Evolutionary conservation across 768 basidiomycete species (phyloP), one percentile per base, ranked within the genome.

Genomic region (Hortiboletus flavorubellus): DNA sequence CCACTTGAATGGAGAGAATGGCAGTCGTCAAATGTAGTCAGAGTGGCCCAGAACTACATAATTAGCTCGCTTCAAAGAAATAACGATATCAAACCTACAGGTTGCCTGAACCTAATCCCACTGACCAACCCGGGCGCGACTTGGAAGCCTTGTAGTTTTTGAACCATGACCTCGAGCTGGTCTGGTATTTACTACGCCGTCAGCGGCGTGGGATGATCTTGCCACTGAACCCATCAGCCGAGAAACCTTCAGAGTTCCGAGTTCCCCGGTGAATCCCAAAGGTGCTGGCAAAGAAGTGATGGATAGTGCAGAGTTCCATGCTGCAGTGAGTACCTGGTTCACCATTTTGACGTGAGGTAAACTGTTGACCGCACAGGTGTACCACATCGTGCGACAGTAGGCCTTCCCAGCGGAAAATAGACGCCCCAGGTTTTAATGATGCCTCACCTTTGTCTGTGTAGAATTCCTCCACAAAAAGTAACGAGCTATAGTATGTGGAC

Each of bases 401-500:
- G 68, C 41, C 44, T 55, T 46, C 38, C 39, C 40, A 15, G 30
- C 21, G 21, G 26, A 51, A n/a, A 18, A 34, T 29, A 4, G 16
- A 12, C 35, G 9, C 21, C 29, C 21, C 21, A 21, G 21, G 21
- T 21, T 21, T 21, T 21, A 21, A 21, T 21, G 21, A 21, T 1
- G 21, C 8, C 56, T 58, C 21, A 58, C 49, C 39, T 31, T 31
- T 15, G 9, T 55, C 41, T 31, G n/a, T 16, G 34, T 38, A 69
- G 68, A 45, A 89, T 93, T 49, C 91, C 91, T 11, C 67, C 68
- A 15, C 77, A 77, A 55, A 79, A 77, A 61, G 89, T 91, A 9
- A 91, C 91, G 0, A 87, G 81, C 48, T 93, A 93, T 64, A 88
- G 90, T 88, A 57, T 9, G 69, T 53, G 1, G 26, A 31, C 7